Percentiles rank a stretch among this genome's conserved stretches.
These are phyloP conservation scores for Cercophora newfieldiana DNA, from an alignment of 495 filamentous ascomycete genomes.

Conservation along the genomic window DNA sequence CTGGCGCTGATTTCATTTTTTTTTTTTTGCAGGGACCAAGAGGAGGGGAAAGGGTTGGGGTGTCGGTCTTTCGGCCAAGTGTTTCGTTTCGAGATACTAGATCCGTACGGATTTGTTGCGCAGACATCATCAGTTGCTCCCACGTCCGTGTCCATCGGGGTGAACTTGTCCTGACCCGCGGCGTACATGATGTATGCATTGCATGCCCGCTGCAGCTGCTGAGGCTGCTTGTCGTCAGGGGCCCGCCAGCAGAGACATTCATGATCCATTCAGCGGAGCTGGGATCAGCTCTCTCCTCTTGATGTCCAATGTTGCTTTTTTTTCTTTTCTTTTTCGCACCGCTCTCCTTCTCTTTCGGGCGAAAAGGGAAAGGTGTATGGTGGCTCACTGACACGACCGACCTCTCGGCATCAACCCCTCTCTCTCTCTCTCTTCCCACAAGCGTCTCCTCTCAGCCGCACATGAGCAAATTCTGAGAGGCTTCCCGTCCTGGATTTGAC, in stretches of 20 bases:
- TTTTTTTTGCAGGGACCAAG: constrained; percentile 1
- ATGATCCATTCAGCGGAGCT: not conserved
- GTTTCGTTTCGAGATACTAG: not conserved
- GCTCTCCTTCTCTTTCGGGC: not conserved
- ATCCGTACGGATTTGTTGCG: not conserved
- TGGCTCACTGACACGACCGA: too few species aligned
- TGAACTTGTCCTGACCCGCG: not conserved
- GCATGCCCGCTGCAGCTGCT: not conserved
- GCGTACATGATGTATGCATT: not conserved
- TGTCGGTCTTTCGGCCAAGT: not conserved
- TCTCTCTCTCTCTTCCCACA: too few species aligned
- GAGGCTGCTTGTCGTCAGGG: not conserved
- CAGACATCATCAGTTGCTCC: not conserved
- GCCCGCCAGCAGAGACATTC: not conserved
- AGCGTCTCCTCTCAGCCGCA: too few species aligned
- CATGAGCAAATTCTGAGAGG: too few species aligned
- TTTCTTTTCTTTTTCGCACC: not conserved
- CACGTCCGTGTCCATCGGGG: not conserved
- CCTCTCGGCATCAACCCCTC: too few species aligned
- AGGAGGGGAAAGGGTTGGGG: not conserved
- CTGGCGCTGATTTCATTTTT: too few species aligned
- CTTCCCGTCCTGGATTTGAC: too few species aligned
- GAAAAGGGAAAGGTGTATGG: not conserved
- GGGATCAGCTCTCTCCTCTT: not conserved
- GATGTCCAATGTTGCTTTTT: not conserved